Evolutionary conservation across 2,329 filamentous ascomycete genomes (phyloP).

Genomic region (Purpureocillium takamizusanense): DNA sequence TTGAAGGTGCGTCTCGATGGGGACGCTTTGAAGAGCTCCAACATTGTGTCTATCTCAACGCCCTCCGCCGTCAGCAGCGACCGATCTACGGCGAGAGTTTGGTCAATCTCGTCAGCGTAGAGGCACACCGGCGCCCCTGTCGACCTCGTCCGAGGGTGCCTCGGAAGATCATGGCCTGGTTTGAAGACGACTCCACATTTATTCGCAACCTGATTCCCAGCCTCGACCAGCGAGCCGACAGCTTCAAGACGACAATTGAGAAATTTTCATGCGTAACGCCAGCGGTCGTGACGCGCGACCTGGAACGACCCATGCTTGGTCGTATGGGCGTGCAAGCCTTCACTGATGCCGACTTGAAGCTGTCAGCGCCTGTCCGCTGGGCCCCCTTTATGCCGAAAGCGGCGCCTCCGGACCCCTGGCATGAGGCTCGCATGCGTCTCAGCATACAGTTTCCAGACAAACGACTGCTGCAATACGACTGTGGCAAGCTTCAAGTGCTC

Average conservation of each 20-base stretch:
- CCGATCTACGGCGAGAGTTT: slow-evolving; percentile 76
- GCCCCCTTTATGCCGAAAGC: slow-evolving; percentile 48
- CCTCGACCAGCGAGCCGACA: slow-evolving; percentile 61
- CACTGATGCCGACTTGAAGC: slow-evolving; percentile 44
- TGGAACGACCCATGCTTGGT: slow-evolving; percentile 60
- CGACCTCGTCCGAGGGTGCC: slow-evolving; percentile 52
- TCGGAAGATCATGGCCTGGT: slow-evolving; percentile 61
- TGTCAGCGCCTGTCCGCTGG: slow-evolving; percentile 47
- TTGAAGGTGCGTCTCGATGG: slow-evolving; percentile 64
- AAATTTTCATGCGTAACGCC: slow-evolving; percentile 93
- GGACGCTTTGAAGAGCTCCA: slow-evolving; percentile 69
- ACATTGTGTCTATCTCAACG: slow-evolving; percentile 72
- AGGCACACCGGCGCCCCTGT: slow-evolving; percentile 47
- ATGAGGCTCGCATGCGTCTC: slow-evolving; percentile 83
- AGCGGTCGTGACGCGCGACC: slow-evolving; percentile 72
- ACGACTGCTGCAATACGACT: slow-evolving; percentile 92
- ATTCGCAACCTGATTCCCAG: slow-evolving; percentile 64
- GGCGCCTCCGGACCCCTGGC: slow-evolving; percentile 68
- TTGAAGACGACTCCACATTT: slow-evolving; percentile 58
- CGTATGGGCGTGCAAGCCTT: slow-evolving; percentile 48
- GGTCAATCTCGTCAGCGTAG: slow-evolving; percentile 64
- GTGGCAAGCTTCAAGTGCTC: slow-evolving; percentile 87
- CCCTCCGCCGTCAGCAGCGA: slow-evolving; percentile 66
- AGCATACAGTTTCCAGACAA: slow-evolving; percentile 97
- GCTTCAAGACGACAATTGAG: slow-evolving; percentile 65